These are phyloP conservation scores for Lagenidium giganteum DNA, from an alignment of 352 stramenopile species.

Conservation along the genomic window DNA sequence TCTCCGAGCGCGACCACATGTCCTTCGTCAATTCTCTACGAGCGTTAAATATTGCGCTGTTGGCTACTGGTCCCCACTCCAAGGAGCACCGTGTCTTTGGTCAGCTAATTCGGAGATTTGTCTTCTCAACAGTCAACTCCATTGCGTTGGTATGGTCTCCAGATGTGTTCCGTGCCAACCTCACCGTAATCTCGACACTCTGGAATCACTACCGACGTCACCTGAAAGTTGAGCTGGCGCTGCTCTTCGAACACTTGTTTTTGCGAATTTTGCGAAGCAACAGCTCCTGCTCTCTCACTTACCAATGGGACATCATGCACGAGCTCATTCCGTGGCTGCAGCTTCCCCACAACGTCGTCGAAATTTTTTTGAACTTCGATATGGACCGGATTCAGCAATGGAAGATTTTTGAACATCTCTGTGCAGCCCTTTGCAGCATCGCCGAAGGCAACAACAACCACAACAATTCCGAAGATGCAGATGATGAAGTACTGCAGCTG, in stretches of 20 bases:
- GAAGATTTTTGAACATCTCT: conserved; percentile 87
- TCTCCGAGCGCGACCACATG: conserved; percentile 38
- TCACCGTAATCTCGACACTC: conserved; percentile 67
- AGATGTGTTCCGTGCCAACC: conserved; percentile 48
- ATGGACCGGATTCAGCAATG: conserved; percentile 83
- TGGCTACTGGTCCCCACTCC: conserved; percentile 34
- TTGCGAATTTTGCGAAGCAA: conserved; percentile 62
- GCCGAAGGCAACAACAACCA: conserved; percentile 42
- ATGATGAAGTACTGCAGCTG: conserved; percentile 36
- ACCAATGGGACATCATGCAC: conserved; percentile 75
- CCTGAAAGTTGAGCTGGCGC: conserved; percentile 76
- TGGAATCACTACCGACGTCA: conserved; percentile 85
- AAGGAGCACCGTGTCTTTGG: conserved; percentile 65
- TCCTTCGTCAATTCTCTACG: conserved; percentile 64
- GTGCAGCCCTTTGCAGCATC: conserved; percentile 64
- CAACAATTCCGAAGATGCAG: conserved; percentile 21
- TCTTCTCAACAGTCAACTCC: conserved; percentile 68
- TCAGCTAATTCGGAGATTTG: conserved; percentile 71
- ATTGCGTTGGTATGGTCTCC: conserved; percentile 51
- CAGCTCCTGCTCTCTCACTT: conserved; percentile 33
- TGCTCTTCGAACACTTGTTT: conserved; percentile 81
- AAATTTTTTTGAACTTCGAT: conserved; percentile 88
- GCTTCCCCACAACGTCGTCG: conserved; percentile 81
- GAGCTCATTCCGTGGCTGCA: conserved; percentile 77
- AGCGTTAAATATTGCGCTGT: conserved; percentile 66